Conservation (phyloP, 164 flowering plant species). For the Amborella trichopoda region DNA sequence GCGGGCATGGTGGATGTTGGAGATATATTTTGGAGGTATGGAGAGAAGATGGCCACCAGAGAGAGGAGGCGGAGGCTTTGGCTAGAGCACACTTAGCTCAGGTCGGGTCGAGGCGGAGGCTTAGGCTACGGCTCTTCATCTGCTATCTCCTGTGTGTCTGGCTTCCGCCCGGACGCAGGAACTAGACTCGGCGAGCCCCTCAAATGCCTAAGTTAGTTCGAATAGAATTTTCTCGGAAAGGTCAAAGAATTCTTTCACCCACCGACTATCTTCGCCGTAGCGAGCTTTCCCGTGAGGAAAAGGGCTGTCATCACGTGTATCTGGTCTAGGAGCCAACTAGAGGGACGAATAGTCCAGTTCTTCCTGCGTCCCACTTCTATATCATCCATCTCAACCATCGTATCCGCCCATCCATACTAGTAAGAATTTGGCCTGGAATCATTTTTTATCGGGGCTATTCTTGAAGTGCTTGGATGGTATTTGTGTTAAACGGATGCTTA, state of each 20-base stretch:
- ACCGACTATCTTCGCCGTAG: too few species aligned
- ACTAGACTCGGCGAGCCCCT: too few species aligned
- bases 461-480: not conserved
- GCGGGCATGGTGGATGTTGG: constrained; percentile 78
- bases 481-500: too few species aligned
- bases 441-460: not conserved
- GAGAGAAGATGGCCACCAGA: constrained; percentile 78
- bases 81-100: too few species aligned
- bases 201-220: too few species aligned
- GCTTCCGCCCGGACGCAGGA: too few species aligned
- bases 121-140: too few species aligned
- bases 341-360: not conserved
- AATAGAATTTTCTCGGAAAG: too few species aligned
- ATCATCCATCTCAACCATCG: not conserved
- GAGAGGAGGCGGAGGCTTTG: constrained; percentile 42
- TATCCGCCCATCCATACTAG: not conserved
- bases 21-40: constrained; percentile 69
- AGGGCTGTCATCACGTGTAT: not conserved
- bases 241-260: too few species aligned
- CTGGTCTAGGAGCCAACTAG: not conserved
- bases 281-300: too few species aligned
- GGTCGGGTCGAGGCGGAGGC: too few species aligned
- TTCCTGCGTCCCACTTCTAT: not conserved
- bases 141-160: too few species aligned
- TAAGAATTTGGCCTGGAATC: not conserved